phyloP scores from a whole-genome alignment of 2,329 filamentous ascomycete species.

The Leptographium lundbergii region DNA sequence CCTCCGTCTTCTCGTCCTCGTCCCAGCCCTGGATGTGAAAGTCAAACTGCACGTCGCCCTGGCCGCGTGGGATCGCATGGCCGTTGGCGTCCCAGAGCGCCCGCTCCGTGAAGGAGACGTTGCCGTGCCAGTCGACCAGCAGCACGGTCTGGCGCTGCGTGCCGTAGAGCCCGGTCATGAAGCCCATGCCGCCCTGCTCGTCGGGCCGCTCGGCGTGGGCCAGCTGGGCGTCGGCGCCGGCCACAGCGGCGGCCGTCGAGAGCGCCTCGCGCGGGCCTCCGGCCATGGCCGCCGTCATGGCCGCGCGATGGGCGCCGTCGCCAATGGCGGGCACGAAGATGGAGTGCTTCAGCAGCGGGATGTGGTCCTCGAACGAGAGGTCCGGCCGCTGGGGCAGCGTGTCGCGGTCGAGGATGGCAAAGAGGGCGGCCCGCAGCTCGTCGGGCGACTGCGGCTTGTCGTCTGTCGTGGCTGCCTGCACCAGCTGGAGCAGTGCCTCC shows the following conservation, averaged over 20 bases:
- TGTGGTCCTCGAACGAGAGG: slow-evolving; percentile 39
- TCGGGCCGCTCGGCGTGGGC: slow-evolving; percentile 24
- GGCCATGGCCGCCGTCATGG: slow-evolving; percentile 4
- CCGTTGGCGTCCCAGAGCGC: slow-evolving; percentile 48
- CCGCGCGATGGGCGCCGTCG: slow-evolving; percentile 23
- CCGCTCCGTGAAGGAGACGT: slow-evolving; percentile 45
- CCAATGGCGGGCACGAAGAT: slow-evolving; percentile 49
- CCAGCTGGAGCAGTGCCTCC: slow-evolving; percentile 24
- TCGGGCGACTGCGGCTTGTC: slow-evolving; percentile 14
- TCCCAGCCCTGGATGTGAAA: slow-evolving; percentile 46
- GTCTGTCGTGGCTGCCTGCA: not conserved
- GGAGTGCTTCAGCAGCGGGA: slow-evolving; percentile 41
- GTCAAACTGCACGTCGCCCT: slow-evolving; percentile 41
- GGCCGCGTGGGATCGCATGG: slow-evolving; percentile 36
- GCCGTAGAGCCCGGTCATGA: slow-evolving; percentile 49
- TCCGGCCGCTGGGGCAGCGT: slow-evolving; percentile 33
- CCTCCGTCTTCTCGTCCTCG: slow-evolving; percentile 5
- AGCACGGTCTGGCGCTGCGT: slow-evolving; percentile 53
- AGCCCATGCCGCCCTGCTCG: slow-evolving; percentile 21
- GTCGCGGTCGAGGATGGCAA: slow-evolving; percentile 42
- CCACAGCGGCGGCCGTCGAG: slow-evolving; percentile 23
- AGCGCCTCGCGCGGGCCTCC: slow-evolving; percentile 19
- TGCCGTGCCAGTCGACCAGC: slow-evolving; percentile 50
- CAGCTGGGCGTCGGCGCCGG: slow-evolving; percentile 22
- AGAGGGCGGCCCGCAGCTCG: slow-evolving; percentile 37